Evolutionary conservation across 768 basidiomycete genomes (phyloP).

Genomic region (Tylopilus intermedius): DNA sequence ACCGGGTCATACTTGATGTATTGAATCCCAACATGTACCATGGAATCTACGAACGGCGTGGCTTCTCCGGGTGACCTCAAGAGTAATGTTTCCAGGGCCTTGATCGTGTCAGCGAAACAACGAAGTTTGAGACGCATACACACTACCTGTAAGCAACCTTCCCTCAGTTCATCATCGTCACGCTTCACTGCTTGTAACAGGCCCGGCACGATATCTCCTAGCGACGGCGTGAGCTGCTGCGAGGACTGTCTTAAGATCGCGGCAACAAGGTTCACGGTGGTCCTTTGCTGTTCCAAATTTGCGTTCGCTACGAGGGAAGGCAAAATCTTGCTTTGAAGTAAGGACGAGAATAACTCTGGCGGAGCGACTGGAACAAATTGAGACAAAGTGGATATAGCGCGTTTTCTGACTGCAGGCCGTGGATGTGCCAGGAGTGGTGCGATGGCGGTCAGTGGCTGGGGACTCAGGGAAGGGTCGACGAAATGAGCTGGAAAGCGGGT

Average conservation of each 20-base stretch:
- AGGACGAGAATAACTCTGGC: conserved; percentile 53
- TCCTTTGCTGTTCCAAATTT: conserved; percentile 65
- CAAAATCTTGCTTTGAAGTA: conserved; percentile 55
- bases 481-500: conserved; percentile 75
- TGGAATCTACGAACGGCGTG: too few species aligned
- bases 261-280: conserved; percentile 73
- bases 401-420: conserved; percentile 86
- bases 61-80: conserved; percentile 75
- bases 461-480: conserved; percentile 44
- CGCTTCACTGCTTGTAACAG: conserved; percentile 63
- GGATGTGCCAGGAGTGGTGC: conserved; percentile 69
- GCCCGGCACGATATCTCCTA: conserved; percentile 63
- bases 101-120: conserved; percentile 4
- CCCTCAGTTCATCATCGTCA: conserved; percentile 81
- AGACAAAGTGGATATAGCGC: conserved; percentile 80
- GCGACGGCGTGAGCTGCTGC: conserved; percentile 53
- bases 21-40: too few species aligned
- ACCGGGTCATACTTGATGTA: too few species aligned
- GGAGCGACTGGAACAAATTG: conserved; percentile 77
- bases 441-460: conserved; percentile 61
- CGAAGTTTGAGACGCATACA: not conserved
- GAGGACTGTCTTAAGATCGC: conserved; percentile 76
- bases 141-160: conserved; percentile 69
- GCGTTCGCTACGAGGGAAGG: conserved; percentile 52
- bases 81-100: conserved; percentile 81